Base-by-base conservation (phyloP, 2,329 filamentous ascomycete species). In the Colletotrichum agaves region DNA sequence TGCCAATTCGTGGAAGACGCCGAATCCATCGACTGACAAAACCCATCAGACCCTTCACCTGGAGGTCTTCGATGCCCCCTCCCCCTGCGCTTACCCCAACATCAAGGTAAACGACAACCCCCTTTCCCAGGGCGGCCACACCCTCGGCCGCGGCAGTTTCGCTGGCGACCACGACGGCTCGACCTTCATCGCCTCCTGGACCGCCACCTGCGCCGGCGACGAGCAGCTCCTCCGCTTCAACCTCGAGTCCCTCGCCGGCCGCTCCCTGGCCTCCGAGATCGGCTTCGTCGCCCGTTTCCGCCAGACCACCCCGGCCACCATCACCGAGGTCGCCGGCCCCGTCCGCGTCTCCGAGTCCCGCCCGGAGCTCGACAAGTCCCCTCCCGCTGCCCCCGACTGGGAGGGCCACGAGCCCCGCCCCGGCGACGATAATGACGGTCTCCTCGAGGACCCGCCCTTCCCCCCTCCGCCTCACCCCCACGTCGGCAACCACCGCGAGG, bases 21-120 rank as follows among this genome's bases (percentile, higher is more conserved):
- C 37, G 2, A n/a, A 41, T 15, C 1, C 0, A 31, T 55, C 44
- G 15, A 13, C 66, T 71, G 41, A 69, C 56, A 13, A 47, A 17
- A 13, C 39, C 12, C 8, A 33, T 19, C 46, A 80, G 78, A 75
- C 75, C 46, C 75, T 87, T 55, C 78, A 78, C 50, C 72, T 87
- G 52, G 79, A 84, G 69, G 75, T 87, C 41, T 73, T 80, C 35
- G 80, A 83, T 64, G 82, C 83, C 10, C 75, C 76, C 10, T 74
- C 78, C n/a, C 76, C 80, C 27, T 87, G 85, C 71, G 83, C 81
- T 3, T 77, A 76, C 72, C 81, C 79, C 69, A 83, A 83, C 70
- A 76, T 86, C 64, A 81, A 79, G 17, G 73, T 87, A 66, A 82
- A 85, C 73, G 82, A 80, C 65, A 79, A 83, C 64, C 43, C 73